Conservation (phyloP, 2,329 filamentous ascomycete genomes). For the Epichloe uncinata region DNA sequence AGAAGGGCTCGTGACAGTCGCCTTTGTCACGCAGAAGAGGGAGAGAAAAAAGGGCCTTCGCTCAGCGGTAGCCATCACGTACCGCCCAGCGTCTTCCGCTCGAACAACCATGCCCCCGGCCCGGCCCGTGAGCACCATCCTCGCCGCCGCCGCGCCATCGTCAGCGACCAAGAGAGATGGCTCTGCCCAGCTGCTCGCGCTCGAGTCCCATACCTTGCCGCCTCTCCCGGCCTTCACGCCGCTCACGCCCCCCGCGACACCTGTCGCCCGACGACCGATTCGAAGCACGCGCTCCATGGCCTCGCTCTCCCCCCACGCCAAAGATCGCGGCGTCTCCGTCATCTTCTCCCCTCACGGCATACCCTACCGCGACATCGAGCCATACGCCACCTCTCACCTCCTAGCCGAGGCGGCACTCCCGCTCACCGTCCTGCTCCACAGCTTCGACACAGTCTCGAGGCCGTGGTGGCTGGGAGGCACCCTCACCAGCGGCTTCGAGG, state of each 20-base stretch:
- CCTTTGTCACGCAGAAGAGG: slow-evolving; percentile 47
- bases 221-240: slow-evolving; percentile 12
- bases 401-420: slow-evolving; percentile 43
- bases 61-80: slow-evolving; percentile 59
- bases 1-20: slow-evolving; percentile 57
- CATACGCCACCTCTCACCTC: slow-evolving; percentile 45
- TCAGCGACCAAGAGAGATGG: slow-evolving; percentile 3
- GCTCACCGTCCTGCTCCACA: slow-evolving; percentile 50
- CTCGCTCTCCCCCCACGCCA: slow-evolving; percentile 20
- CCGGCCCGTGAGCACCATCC: slow-evolving; percentile 8
- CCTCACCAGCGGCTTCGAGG: slow-evolving; percentile 41
- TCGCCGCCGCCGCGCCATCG: slow-evolving; percentile 6
- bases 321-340: slow-evolving; percentile 39
- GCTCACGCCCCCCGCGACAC: slow-evolving; percentile 24
- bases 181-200: background rate
- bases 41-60: slow-evolving; percentile 49
- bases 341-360: slow-evolving; percentile 54
- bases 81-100: slow-evolving; percentile 39
- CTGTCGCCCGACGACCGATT: slow-evolving; percentile 21
- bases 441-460: slow-evolving; percentile 44
- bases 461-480: slow-evolving; percentile 50
- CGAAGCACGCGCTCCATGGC: slow-evolving; percentile 23
- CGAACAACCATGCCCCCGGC: slow-evolving; percentile 6
- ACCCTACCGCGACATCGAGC: slow-evolving; percentile 35
- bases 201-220: slow-evolving; percentile 2